These are phyloP conservation scores for Trichosporon sp. DNA, from an alignment of 1,284 basidiomycete genomes.

Conservation along the genomic window DNA sequence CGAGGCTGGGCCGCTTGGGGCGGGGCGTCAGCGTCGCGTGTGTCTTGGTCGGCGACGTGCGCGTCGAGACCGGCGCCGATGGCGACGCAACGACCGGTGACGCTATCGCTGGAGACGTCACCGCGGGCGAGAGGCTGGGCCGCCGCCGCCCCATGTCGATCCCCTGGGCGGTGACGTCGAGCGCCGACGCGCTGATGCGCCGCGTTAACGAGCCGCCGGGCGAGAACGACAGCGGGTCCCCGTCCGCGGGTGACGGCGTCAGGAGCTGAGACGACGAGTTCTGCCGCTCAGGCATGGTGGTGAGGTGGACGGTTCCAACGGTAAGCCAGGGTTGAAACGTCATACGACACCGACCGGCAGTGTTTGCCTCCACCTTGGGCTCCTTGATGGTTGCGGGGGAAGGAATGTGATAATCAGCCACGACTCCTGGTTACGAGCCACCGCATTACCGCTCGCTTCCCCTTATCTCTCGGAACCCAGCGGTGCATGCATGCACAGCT, in stretches of 20 bases:
- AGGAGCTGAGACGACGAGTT: conserved; percentile 5
- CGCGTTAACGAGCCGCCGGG: not conserved
- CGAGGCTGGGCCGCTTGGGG: not conserved
- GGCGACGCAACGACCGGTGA: not conserved
- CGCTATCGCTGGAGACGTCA: not conserved
- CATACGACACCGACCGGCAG: not conserved
- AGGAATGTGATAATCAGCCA: conserved; percentile 1
- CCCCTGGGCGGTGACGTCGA: not conserved
- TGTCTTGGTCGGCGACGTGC: not conserved
- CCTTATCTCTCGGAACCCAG: not conserved
- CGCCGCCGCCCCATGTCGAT: not conserved
- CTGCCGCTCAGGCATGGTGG: conserved; percentile 4
- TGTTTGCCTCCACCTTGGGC: conserved; percentile 7
- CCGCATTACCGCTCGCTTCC: not conserved
- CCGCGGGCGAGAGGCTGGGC: not conserved
- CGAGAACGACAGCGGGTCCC: not conserved
- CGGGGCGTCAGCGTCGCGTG: not conserved
- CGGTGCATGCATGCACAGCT: not conserved
- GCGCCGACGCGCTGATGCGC: not conserved
- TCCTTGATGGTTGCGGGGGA: not conserved
- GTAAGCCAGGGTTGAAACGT: not conserved
- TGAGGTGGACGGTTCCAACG: not conserved
- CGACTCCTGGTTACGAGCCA: not conserved
- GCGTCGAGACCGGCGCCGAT: not conserved
- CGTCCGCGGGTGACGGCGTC: not conserved